These are phyloP conservation scores for Coemansia sp. DNA, from an alignment of 192 early-diverging fungal species.

Conservation along the genomic window DNA sequence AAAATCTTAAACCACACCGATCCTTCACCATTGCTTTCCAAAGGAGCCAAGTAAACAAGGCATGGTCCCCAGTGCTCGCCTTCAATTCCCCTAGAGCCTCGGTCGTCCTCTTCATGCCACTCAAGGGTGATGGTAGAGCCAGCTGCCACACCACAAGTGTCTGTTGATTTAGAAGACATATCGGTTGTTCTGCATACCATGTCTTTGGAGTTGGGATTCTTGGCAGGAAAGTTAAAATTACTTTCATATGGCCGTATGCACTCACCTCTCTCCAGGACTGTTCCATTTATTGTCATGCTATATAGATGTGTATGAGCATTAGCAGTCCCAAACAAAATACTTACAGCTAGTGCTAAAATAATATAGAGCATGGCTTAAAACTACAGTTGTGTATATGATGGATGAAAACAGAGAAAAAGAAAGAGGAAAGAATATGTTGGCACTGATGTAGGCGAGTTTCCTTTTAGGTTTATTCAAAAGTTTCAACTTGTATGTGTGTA, in stretches of 20 bases:
- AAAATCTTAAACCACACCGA: slow-evolving; percentile 36
- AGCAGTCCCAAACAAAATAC: not conserved
- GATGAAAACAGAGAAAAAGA: no score
- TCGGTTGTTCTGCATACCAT: slow-evolving; percentile 16
- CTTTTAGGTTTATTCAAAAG: not conserved
- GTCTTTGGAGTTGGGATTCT: slow-evolving; percentile 6
- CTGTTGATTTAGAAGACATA: not conserved
- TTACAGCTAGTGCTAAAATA: not conserved
- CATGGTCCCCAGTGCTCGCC: slow-evolving; percentile 24
- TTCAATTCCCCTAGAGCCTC: not conserved
- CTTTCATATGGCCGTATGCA: slow-evolving; percentile 23
- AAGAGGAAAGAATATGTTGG: no score
- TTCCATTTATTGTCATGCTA: not conserved
- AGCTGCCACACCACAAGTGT: slow-evolving; percentile 11
- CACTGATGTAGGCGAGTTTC: no score
- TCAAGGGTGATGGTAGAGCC: slow-evolving; percentile 20
- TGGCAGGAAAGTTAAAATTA: slow-evolving; percentile 23
- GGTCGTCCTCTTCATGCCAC: slow-evolving; percentile 16
- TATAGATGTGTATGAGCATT: not conserved
- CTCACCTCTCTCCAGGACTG: not conserved
- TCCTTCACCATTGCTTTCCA: slow-evolving; percentile 14
- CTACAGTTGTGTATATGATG: no score
- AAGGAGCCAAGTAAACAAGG: slow-evolving; percentile 29
- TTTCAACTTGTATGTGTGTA: not conserved
- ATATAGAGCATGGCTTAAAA: not conserved